Percentiles rank a stretch among this genome's conserved stretches.
Conservation (phyloP, 345 rosid species). For the Nasturtium officinale region DNA sequence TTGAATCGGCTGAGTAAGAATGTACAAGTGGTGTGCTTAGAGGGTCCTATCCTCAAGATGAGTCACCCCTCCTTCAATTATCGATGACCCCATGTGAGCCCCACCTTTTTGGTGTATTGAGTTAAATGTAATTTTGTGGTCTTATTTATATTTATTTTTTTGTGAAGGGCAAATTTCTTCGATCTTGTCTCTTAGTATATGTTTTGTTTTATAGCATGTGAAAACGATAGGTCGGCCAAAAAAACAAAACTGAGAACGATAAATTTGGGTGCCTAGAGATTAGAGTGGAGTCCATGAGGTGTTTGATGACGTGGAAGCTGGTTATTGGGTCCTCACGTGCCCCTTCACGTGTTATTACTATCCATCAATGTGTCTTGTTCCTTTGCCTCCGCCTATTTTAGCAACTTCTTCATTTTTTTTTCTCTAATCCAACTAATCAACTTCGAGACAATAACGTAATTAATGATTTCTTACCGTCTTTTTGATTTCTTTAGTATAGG, state of each 20-base stretch:
- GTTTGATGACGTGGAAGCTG: constrained; percentile 11
- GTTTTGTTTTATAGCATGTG: constrained; percentile 19
- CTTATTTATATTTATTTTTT: too few relatives aligned
- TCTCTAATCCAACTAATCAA: constrained; percentile 1
- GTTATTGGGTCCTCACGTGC: constrained; percentile 21
- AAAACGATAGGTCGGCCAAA: not conserved
- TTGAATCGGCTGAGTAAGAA: constrained; percentile 1
- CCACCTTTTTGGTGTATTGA: not conserved
- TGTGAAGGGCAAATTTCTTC: not conserved
- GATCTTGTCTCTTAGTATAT: constrained; percentile 15
- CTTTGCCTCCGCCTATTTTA: constrained; percentile 6
- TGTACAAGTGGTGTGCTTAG: constrained; percentile 23
- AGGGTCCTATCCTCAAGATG: constrained; percentile 37
- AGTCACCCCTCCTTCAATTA: constrained; percentile 34
- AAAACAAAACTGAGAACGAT: not conserved
- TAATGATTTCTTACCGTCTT: too few relatives aligned
- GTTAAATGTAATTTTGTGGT: constrained; percentile 12
- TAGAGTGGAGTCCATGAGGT: constrained; percentile 22
- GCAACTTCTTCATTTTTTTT: not conserved
- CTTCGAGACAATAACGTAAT: not conserved
- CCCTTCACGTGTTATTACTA: constrained; percentile 18
- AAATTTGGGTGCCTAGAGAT: constrained; percentile 2
- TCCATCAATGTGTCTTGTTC: constrained; percentile 22
- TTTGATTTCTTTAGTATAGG: too few relatives aligned
- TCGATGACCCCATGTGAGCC: not conserved